Evolutionary conservation across 371 early-diverging fungal genomes (phyloP).

Genomic region (Choanephora cucurbitarum): DNA sequence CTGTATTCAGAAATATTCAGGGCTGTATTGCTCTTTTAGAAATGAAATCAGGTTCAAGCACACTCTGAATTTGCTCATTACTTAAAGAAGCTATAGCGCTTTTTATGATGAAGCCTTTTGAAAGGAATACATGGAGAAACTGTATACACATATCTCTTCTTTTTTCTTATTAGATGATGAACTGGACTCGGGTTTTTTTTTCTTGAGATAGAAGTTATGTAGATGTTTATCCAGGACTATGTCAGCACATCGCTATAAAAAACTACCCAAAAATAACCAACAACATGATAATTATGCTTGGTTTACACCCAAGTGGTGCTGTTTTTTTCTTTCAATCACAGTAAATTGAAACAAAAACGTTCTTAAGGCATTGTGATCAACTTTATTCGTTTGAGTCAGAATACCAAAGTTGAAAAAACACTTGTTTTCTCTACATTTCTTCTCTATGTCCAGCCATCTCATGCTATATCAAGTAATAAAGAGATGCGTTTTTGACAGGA

Average conservation of each 20-base stretch:
- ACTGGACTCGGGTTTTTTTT: not conserved
- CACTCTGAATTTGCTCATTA: conserved; percentile 43
- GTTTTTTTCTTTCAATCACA: too few relatives aligned
- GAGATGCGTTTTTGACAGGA: conserved; percentile 33
- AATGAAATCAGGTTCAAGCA: conserved; percentile 35
- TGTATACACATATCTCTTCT: conserved; percentile 12
- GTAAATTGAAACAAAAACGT: too few relatives aligned
- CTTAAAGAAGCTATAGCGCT: conserved; percentile 42
- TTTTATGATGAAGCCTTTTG: conserved; percentile 44
- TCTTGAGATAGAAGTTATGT: conserved; percentile 27
- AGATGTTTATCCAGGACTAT: conserved; percentile 42
- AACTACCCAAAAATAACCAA: conserved; percentile 41
- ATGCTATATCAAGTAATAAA: conserved; percentile 30
- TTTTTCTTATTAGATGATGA: too few relatives aligned
- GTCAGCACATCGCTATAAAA: conserved; percentile 31
- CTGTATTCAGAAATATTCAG: conserved; percentile 48
- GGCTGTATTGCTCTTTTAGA: conserved; percentile 47
- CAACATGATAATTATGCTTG: conserved; percentile 39
- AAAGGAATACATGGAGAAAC: conserved; percentile 25
- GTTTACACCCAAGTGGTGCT: conserved; percentile 40
- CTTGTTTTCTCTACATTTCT: conserved; percentile 47
- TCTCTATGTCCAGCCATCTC: conserved; percentile 39
- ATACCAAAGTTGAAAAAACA: conserved; percentile 32
- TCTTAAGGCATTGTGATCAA: conserved; percentile 33
- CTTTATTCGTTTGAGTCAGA: conserved; percentile 43